Conservation (phyloP, 352 stramenopile species). For the Globisporangium paroecandrum region DNA sequence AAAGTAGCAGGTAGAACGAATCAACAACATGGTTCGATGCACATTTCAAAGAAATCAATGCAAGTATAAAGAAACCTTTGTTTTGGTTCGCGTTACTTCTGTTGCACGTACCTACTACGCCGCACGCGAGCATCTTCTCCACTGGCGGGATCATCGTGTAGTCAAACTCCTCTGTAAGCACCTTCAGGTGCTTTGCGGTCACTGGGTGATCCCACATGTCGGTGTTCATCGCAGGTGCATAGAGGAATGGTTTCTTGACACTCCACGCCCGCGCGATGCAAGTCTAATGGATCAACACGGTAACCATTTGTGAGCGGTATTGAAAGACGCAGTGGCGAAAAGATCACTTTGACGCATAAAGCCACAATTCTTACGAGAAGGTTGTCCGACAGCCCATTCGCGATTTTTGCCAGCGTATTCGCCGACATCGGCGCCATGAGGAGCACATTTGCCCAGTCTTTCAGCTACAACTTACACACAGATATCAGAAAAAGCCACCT, state of each 20-base stretch:
- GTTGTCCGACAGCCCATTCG: constrained; percentile 94
- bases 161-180: constrained; percentile 55
- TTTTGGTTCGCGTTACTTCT: background rate
- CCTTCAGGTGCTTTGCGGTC: constrained; percentile 73
- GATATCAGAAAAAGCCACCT: background rate
- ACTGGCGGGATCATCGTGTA: constrained; percentile 87
- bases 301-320: background rate
- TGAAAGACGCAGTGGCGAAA: background rate
- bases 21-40: background rate
- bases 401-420: constrained; percentile 90
- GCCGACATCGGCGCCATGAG: constrained; percentile 87
- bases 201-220: constrained; percentile 97
- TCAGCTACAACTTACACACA: constrained; percentile 45
- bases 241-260: constrained; percentile 89
- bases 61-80: background rate
- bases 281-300: constrained; percentile 43
- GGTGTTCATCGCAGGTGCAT: constrained; percentile 97
- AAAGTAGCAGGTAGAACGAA: constrained; percentile 2
- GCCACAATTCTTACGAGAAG: constrained; percentile 61
- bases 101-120: constrained; percentile 75
- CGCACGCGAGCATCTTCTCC: constrained; percentile 93
- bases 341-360: background rate
- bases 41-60: background rate
- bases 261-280: constrained; percentile 93
- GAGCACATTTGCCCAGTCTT: constrained; percentile 94